phyloP scores from a whole-genome alignment of 2,329 filamentous ascomycete genomes.

The Fusarium paranaense region DNA sequence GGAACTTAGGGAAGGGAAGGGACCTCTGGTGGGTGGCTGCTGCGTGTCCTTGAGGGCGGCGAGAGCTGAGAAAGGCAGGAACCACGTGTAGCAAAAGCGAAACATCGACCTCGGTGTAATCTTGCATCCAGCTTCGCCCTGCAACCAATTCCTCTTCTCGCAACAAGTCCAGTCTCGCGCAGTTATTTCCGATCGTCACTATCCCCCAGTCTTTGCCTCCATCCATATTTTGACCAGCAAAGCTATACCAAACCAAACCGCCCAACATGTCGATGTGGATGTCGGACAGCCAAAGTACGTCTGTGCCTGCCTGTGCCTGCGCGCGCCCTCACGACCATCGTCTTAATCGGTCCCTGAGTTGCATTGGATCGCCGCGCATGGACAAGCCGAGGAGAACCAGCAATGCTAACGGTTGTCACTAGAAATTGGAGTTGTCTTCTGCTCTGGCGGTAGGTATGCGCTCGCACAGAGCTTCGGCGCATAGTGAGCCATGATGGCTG shows the following conservation, averaged over 20 bases:
- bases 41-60: conserved; percentile 28
- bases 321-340: conserved; percentile 1
- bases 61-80: conserved; percentile 17
- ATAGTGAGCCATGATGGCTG: conserved; percentile 31
- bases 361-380: conserved; percentile 3
- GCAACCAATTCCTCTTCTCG: conserved; percentile 16
- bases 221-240: not conserved
- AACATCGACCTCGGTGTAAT: conserved; percentile 27
- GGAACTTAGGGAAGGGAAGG: conserved; percentile 7
- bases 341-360: not conserved
- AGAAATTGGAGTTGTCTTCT: conserved; percentile 99
- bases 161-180: not conserved
- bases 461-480: conserved; percentile 33
- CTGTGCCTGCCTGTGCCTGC: conserved; percentile 12
- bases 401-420: conserved; percentile 48
- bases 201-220: not conserved
- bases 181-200: not conserved
- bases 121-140: conserved; percentile 28
- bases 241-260: conserved; percentile 23
- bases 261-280: conserved; percentile 85
- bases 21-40: not conserved
- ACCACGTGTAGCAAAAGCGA: conserved; percentile 32
- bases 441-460: conserved; percentile 86
- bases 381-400: not conserved
- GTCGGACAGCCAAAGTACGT: conserved; percentile 92